Conservation (phyloP, 208 protist genomes). For the Endotrypanum monterogeii region DNA sequence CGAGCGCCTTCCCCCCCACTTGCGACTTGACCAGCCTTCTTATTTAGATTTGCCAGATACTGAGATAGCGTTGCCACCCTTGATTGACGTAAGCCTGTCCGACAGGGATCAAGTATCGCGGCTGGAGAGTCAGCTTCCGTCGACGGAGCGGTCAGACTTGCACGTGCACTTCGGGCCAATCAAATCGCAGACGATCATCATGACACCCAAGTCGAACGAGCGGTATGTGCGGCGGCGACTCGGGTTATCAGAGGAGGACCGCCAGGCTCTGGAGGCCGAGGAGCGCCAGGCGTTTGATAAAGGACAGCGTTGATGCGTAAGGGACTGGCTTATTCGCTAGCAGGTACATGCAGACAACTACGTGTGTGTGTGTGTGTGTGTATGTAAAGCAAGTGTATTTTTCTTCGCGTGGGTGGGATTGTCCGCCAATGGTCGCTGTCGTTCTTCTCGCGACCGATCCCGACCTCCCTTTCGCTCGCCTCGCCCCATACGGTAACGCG, state of each 20-base stretch:
- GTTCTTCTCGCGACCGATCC: background rate
- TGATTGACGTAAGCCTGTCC: conserved; percentile 69
- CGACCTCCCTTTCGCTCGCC: background rate
- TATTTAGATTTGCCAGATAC: conserved; percentile 79
- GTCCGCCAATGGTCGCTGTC: background rate
- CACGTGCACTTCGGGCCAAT: conserved; percentile 79
- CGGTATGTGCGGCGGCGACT: conserved; percentile 78
- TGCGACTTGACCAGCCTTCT: conserved; percentile 73
- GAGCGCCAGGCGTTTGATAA: conserved; percentile 1
- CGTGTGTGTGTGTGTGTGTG: too few species aligned
- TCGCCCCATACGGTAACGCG: background rate
- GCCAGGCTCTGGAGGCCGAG: conserved; percentile 14
- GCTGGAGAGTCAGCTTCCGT: conserved; percentile 59
- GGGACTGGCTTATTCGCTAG: background rate
- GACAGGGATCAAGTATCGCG: conserved; percentile 57
- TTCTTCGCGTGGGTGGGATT: background rate
- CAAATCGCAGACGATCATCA: conserved; percentile 76
- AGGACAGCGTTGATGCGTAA: background rate
- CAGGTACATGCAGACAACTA: background rate
- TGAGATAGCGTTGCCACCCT: conserved; percentile 78
- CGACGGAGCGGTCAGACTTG: conserved; percentile 64
- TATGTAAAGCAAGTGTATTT: too few species aligned
- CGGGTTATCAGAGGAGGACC: conserved; percentile 53
- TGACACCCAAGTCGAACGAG: conserved; percentile 68
- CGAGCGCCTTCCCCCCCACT: conserved; percentile 70